Base-by-base conservation (phyloP, 1,284 basidiomycete species). In the Heliocybe sulcata region DNA sequence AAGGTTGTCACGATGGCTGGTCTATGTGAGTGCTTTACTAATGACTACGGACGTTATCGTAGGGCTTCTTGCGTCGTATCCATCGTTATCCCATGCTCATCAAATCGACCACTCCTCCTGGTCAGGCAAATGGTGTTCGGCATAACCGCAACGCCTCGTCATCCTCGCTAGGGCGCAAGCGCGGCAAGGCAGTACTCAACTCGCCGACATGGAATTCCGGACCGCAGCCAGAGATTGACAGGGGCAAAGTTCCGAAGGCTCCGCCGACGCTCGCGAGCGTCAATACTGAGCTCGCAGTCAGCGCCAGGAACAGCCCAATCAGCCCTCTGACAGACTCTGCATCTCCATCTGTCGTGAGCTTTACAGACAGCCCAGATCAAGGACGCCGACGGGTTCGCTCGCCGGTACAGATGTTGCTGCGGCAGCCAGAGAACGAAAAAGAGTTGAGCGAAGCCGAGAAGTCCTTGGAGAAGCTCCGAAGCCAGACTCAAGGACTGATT, bases 51-150 rank as follows among this genome's bases (percentile, higher is more conserved):
- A 19, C 56, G 49, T 10, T 3, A 42, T n/a, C 12, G 29, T 56
- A 89, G 87, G 95, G 94, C 0, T 99, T 98, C 66, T 76, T 99
- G 12, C 84, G 92, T 6, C 79, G 97, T 35, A 87, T 98, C 0
- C 93, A 98, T 67, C 84, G 94, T 16, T 99, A 91, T 80, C 97
- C 97, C 0, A 75, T 97, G 35, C 77, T 90, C 45, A 72, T 85
- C 25, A 29, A 49, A 22, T 54, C 69, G 72, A 3, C 66, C 29
- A 4, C 27, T 16, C 20, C 51, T 16, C 51, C 23, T 16, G 38
- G 38, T 42, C 38, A 42, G 38, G n/a, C 16, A 16, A 49, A 49
- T n/a, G 47, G 47, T 22, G 14, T 20, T 22, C 47, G 23, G 4
- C 26, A 52, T 26, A 31, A 22, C 22, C 51, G 51, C 3, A 23